Evolutionary conservation across 75 land plant genomes (phyloP), one percentile per base, ranked within the genome.

Genomic region (Adiantum capillusveneris): DNA sequence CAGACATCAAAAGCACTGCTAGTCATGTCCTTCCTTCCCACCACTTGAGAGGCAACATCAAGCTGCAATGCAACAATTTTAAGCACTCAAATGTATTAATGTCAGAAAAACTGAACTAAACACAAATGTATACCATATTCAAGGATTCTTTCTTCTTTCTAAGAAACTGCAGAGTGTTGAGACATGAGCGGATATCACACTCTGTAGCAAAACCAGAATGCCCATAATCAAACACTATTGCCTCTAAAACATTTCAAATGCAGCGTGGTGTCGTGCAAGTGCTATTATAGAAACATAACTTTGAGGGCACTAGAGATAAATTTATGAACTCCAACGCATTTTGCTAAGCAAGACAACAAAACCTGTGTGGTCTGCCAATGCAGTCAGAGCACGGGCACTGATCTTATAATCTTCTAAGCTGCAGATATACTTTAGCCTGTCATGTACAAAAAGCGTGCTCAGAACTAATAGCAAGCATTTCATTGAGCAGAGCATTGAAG

Each of bases 91-190:
- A 34, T 34, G 37, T 9, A 3, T 5, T 34, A 5, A 34, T 9
- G 9, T 34, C 37, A 34, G 7, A 5, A 34, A 9, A 5, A 5
- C 9, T 34, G 37, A 5, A 9, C 9, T 34, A 5, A 3, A 9
- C 3, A 34, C 37, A 34, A 34, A 6, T 11, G 37, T 79, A 68
- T 77, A 89, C 95, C 69, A 60, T 53, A 62, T 80, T 80, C 20
- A 89, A 76, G 25, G 65, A 13, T 44, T 86, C 79, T 25, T 73
- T 83, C 73, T 86, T 94, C 75, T 74, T 82, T 43, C 81, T 65
- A 43, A 94, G 79, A 64, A 94, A 94, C 57, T 94, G 98, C 69
- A 94, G 91, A 49, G 98, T 94, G 67, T 94, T 89, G 42, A 94
- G 72, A 61, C 98, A 94, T 41, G 96, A 79, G 7, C 98, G 85